phyloP scores from a whole-genome alignment of 371 early-diverging fungal species.

The Mycotypha africana region DNA sequence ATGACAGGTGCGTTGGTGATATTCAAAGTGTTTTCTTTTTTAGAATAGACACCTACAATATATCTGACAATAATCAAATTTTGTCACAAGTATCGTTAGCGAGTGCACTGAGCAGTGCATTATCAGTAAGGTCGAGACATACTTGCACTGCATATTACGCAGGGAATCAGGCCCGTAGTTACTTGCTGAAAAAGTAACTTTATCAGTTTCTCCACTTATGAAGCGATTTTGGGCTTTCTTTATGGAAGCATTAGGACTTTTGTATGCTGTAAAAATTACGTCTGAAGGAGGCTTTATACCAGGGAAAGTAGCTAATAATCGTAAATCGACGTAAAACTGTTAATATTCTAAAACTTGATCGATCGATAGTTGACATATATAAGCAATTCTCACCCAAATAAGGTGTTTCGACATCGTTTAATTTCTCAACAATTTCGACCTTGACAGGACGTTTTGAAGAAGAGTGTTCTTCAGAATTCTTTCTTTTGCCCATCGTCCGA shows the following conservation, averaged over 20 bases:
- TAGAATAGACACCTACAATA: conserved; percentile 73
- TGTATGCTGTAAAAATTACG: conserved; percentile 27
- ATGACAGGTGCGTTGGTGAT: conserved; percentile 65
- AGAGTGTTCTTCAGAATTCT: conserved; percentile 10
- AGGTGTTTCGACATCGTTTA: conserved; percentile 20
- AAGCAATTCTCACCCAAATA: conserved; percentile 23
- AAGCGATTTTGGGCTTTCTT: conserved; percentile 29
- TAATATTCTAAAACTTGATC: too few relatives aligned
- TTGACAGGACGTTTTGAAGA: conserved; percentile 15
- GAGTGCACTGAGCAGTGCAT: background rate
- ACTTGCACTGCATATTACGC: conserved; percentile 47
- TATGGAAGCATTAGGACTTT: conserved; percentile 6
- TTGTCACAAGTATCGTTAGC: background rate
- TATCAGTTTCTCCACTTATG: conserved; percentile 65
- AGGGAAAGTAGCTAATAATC: conserved; percentile 36
- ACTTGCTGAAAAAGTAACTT: conserved; percentile 67
- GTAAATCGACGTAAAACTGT: too few relatives aligned
- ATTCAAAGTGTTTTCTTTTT: conserved; percentile 52
- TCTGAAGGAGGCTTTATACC: conserved; percentile 33
- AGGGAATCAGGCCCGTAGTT: conserved; percentile 58
- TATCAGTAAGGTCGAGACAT: conserved; percentile 4
- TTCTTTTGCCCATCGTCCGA: conserved; percentile 28
- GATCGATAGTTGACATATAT: too few relatives aligned
- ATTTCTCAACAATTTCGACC: conserved; percentile 10
- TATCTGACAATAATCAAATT: too few relatives aligned